Evolutionary conservation across 352 stramenopile species (phyloP).

Genomic region (Phytophthora colocasiae): DNA sequence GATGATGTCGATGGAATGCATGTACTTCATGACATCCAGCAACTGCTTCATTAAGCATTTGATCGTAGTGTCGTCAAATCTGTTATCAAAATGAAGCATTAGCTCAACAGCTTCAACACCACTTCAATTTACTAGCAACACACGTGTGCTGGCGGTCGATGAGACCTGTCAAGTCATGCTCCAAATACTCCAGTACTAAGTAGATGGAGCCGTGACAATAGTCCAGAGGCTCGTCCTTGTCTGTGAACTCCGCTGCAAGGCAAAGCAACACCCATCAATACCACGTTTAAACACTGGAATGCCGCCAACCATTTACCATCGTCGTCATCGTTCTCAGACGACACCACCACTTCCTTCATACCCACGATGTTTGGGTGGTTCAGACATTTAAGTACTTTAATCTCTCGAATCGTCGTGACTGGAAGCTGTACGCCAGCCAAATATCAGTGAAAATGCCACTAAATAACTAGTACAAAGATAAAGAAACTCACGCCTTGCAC

Average conservation of each 20-base stretch:
- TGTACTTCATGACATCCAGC: slow-evolving; percentile 87
- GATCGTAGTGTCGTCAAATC: slow-evolving; percentile 87
- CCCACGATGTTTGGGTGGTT: slow-evolving; percentile 96
- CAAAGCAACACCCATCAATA: slow-evolving; percentile 4
- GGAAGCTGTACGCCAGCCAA: slow-evolving; percentile 72
- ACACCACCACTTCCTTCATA: slow-evolving; percentile 96
- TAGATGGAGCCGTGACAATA: slow-evolving; percentile 91
- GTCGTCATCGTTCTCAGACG: slow-evolving; percentile 84
- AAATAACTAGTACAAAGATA: neutral
- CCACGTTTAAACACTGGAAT: neutral
- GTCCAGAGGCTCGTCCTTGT: slow-evolving; percentile 85
- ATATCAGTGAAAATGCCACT: slow-evolving; percentile 2
- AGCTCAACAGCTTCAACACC: neutral
- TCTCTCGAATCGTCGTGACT: slow-evolving; percentile 97
- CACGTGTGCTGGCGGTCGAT: slow-evolving; percentile 88
- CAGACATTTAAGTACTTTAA: slow-evolving; percentile 98
- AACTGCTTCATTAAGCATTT: slow-evolving; percentile 91
- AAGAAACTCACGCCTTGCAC: slow-evolving; percentile 76
- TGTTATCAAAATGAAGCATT: slow-evolving; percentile 25
- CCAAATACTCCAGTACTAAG: slow-evolving; percentile 89
- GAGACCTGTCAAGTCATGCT: slow-evolving; percentile 89
- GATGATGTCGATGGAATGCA: slow-evolving; percentile 90
- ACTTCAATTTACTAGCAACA: slow-evolving; percentile 13
- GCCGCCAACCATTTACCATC: slow-evolving; percentile 53
- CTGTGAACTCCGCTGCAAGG: slow-evolving; percentile 69